Evolutionary conservation across 192 early-diverging fungal species (phyloP).

Genomic region (Funneliformis geosporum): DNA sequence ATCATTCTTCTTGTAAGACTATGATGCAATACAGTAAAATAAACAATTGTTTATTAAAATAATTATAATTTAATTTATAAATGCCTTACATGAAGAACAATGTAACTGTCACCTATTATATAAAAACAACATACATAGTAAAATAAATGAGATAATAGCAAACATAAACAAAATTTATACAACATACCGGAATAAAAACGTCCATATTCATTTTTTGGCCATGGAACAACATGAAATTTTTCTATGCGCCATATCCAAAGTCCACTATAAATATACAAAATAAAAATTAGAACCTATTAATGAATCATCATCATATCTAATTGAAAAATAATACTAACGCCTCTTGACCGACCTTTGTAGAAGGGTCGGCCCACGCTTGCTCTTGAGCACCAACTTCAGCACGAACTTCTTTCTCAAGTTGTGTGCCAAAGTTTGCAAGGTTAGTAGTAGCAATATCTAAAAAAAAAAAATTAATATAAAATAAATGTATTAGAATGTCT

Average conservation of each 20-base stretch:
- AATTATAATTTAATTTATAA: not conserved
- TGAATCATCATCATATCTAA: not conserved
- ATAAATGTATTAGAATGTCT: not conserved
- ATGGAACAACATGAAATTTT: constrained; percentile 68
- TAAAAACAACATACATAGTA: not conserved
- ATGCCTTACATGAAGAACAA: constrained; percentile 65
- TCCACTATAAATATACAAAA: constrained; percentile 45
- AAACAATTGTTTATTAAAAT: not conserved
- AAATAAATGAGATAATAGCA: not conserved
- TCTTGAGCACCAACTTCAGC: constrained; percentile 59
- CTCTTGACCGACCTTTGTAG: constrained; percentile 46
- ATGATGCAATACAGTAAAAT: not conserved
- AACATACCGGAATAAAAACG: constrained; percentile 65
- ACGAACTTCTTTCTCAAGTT: constrained; percentile 63
- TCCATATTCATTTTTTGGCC: constrained; percentile 63
- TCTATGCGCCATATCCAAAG: constrained; percentile 80
- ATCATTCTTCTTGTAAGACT: constrained; percentile 48
- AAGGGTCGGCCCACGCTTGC: constrained; percentile 58
- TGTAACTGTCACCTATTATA: constrained; percentile 67
- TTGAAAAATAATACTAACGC: not conserved
- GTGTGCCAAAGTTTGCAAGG: constrained; percentile 59
- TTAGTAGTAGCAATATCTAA: constrained; percentile 55
- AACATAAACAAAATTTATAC: not conserved
- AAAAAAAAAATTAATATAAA: not conserved
- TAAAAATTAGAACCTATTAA: not conserved